These are phyloP conservation scores for Thermomyces lanuginosus DNA, from an alignment of 2,329 filamentous ascomycete species.

Conservation along the genomic window DNA sequence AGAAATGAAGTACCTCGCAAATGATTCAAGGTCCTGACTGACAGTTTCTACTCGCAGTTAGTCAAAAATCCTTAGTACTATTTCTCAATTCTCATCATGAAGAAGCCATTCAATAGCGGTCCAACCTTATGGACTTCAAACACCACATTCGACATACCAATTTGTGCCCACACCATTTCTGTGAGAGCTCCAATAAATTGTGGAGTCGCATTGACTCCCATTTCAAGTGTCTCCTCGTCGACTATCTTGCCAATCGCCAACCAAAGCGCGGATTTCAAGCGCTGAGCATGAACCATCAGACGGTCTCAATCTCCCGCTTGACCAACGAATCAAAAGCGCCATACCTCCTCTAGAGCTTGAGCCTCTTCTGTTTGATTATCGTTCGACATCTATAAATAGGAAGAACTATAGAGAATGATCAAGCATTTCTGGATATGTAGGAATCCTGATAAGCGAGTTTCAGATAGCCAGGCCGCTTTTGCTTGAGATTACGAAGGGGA, in stretches of 20 bases:
- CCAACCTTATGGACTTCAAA: background rate
- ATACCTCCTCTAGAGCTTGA: conserved; percentile 5
- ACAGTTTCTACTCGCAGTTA: conserved; percentile 33
- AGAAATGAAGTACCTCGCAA: conserved; percentile 34
- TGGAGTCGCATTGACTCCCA: conserved; percentile 71
- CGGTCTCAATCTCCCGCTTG: background rate
- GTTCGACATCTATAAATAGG: no score
- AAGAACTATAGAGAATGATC: no score
- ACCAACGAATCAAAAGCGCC: background rate
- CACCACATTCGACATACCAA: conserved; percentile 40
- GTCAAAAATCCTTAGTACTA: background rate
- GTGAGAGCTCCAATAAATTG: conserved; percentile 78
- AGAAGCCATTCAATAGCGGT: background rate
- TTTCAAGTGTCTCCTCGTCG: conserved; percentile 60
- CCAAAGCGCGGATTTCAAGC: conserved; percentile 73
- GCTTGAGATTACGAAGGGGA: no score
- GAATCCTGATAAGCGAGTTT: no score
- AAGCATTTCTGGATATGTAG: no score
- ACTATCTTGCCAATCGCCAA: conserved; percentile 72
- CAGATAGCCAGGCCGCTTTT: no score
- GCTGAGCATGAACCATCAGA: conserved; percentile 32
- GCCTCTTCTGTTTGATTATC: conserved; percentile 3
- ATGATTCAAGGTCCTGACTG: conserved; percentile 46
- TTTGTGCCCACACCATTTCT: conserved; percentile 74
- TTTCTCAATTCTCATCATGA: conserved; percentile 4